Evolutionary conservation across 2,329 filamentous ascomycete species (phyloP), one percentile per base, ranked within the genome.

Genomic region (Coniella lustricola): DNA sequence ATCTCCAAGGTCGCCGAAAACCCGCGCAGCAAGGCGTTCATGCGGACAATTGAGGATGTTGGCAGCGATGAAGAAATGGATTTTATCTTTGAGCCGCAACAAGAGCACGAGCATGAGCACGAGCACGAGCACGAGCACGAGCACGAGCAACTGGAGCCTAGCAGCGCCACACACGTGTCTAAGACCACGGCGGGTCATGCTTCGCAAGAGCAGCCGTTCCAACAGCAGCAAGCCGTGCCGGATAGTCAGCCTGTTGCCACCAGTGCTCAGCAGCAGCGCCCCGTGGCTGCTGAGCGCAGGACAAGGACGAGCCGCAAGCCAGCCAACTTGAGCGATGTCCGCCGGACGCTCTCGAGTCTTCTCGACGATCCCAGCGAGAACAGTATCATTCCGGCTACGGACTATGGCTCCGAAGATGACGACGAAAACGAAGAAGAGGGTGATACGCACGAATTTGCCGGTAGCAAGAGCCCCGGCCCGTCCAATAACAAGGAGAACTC

Each of bases 1-100:
- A 81, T 98, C 57, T 88, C 86, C 62, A 90, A 91, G 65, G 88
- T 97, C 54, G 90, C 88, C 31, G 82, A 89, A 62, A 90, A 94
- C 59, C 87, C 87, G 2, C 90, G 91, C 62, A 91, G 90, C 62
- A 78, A 85, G 53, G 93, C 93, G 0, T 98, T 98, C 70, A 76
- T 98, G 57, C 83, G 82, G 55, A 89, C 89, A 7, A 87, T 98
- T 45, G 90, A 95, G 59, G 90, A 96, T 61, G 79, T 79, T 43
- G 85, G 84, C 50, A 74, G 75, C 58, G 85, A 87, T 39, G 84
- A 93, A 47, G 85, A 89, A 47, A 78, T 85, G 65, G 85, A 90
- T 56, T 85, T 95, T 58, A 67, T 89, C 8, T 60, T 63, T 42
- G 58, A 60, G 59, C 68, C 56, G 64, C 36, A n/a, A 65, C 70